phyloP scores from a whole-genome alignment of 768 basidiomycete species.

The Cantharellus anzutake region DNA sequence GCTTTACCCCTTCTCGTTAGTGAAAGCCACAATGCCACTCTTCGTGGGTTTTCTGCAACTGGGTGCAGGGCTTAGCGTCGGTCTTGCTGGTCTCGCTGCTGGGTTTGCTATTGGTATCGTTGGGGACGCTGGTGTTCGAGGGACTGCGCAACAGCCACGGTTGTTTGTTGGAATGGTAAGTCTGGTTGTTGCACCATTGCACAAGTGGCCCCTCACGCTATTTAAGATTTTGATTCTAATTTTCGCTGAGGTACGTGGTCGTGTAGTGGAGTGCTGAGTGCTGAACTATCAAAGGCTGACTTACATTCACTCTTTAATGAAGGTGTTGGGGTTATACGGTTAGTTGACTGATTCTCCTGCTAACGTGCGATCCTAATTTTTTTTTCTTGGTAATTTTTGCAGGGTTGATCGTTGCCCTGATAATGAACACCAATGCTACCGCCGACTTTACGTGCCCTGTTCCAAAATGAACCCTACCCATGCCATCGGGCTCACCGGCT shows the following conservation, averaged over 20 bases:
- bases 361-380: conserved; percentile 3
- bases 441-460: no score
- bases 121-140: conserved; percentile 95
- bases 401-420: conserved; percentile 84
- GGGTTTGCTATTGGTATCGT: conserved; percentile 98
- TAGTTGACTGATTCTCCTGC: conserved; percentile 1
- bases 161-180: conserved; percentile 86
- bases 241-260: conserved; percentile 51
- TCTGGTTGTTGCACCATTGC: neutral
- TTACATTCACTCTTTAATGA: neutral
- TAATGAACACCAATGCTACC: conserved; percentile 67
- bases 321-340: conserved; percentile 74
- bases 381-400: conserved; percentile 1
- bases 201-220: neutral
- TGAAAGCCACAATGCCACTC: conserved; percentile 62
- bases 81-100: conserved; percentile 87
- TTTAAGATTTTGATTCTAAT: conserved; percentile 87
- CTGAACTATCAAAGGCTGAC: neutral
- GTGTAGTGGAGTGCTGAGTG: neutral
- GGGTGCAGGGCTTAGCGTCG: conserved; percentile 82
- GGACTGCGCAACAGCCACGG: conserved; percentile 90
- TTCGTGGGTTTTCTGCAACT: conserved; percentile 89
- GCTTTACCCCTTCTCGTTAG: conserved; percentile 21
- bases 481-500: no score
- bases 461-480: no score